Percentiles rank a stretch among this genome's conserved stretches.
phyloP scores from a whole-genome alignment of 176 grass and related monocot species.

The Pharus latifolius region DNA sequence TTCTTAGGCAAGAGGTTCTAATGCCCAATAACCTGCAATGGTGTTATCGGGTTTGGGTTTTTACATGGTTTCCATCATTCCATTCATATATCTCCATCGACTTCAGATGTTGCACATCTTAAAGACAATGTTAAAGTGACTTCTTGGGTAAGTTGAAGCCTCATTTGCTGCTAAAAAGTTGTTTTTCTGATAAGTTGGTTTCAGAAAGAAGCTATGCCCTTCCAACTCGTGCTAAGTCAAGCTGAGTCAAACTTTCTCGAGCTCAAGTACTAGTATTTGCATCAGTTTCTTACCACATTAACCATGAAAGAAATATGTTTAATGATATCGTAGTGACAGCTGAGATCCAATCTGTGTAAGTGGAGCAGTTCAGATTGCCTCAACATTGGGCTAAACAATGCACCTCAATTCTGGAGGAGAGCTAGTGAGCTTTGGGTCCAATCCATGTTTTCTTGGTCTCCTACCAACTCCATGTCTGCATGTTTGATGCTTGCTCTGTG shows the following conservation, averaged over 20 bases:
- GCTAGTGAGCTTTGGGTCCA: slow-evolving; percentile 29
- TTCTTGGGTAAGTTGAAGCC: neutral
- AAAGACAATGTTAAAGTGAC: neutral
- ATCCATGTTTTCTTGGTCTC: neutral
- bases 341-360: neutral
- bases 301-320: no score
- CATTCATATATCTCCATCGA: neutral
- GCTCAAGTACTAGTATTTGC: no score
- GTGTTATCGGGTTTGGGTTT: neutral
- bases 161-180: neutral
- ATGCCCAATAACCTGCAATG: neutral
- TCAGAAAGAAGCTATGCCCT: no score
- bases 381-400: neutral
- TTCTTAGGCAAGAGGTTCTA: neutral
- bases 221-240: no score
- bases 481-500: slow-evolving; percentile 4
- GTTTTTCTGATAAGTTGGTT: no score
- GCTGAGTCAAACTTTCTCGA: no score
- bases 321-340: neutral
- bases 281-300: no score
- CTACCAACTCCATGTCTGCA: slow-evolving; percentile 23
- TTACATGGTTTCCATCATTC: neutral
- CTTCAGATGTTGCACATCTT: no score
- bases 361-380: slow-evolving; percentile 24
- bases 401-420: neutral